These are phyloP conservation scores for Ophiostoma australiae DNA, from an alignment of 2,329 filamentous ascomycete species.

Conservation along the genomic window DNA sequence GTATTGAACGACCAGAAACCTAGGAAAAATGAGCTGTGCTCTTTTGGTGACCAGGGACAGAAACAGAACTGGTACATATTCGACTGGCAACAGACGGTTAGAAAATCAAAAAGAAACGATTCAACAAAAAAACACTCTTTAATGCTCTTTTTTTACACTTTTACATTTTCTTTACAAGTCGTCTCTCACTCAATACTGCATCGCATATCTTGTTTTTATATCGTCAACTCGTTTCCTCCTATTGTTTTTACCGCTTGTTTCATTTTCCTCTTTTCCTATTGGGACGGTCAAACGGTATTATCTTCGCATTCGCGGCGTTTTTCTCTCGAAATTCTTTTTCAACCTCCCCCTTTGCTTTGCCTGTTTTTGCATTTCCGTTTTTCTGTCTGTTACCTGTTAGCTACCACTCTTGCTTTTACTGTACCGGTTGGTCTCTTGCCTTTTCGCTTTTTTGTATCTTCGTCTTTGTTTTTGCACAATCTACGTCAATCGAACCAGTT, in stretches of 20 bases:
- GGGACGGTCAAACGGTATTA: slow-evolving; percentile 24
- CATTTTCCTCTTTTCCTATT: slow-evolving; percentile 20
- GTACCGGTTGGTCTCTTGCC: slow-evolving; percentile 26
- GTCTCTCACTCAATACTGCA: background rate
- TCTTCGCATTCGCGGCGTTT: slow-evolving; percentile 31
- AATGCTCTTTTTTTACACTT: slow-evolving; percentile 9
- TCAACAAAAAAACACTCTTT: slow-evolving; percentile 29
- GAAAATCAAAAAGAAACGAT: slow-evolving; percentile 11
- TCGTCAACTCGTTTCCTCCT: slow-evolving; percentile 23
- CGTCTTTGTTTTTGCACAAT: slow-evolving; percentile 21
- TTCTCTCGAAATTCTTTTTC: slow-evolving; percentile 26
- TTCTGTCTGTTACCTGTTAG: slow-evolving; percentile 27
- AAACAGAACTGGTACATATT: slow-evolving; percentile 31
- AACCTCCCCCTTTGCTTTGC: slow-evolving; percentile 28
- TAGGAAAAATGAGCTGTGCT: background rate
- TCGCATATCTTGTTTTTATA: slow-evolving; percentile 20
- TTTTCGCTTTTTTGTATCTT: slow-evolving; percentile 19
- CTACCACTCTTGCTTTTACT: slow-evolving; percentile 26
- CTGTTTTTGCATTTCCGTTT: slow-evolving; percentile 18
- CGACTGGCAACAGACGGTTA: slow-evolving; percentile 34
- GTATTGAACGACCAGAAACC: background rate
- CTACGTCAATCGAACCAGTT: slow-evolving; percentile 16
- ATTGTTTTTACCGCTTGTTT: slow-evolving; percentile 19
- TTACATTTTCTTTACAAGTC: background rate
- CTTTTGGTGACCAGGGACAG: background rate